Conservation (phyloP, 1,284 basidiomycete species). For the Apiotrichum sp. region DNA sequence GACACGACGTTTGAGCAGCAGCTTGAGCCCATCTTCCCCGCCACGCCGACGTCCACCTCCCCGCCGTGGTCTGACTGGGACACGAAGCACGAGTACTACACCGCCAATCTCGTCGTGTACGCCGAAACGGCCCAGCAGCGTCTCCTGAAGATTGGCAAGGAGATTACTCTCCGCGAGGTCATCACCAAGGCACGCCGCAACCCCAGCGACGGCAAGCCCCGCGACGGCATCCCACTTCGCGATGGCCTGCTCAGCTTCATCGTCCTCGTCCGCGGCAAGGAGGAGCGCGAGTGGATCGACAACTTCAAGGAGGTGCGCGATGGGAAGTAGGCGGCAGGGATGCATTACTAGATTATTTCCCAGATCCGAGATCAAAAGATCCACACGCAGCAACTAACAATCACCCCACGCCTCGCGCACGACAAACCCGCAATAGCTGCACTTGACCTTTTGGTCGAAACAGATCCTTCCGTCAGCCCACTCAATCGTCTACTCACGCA, state of each 20-base stretch:
- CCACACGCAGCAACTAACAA: too few relatives aligned
- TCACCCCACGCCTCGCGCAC: too few relatives aligned
- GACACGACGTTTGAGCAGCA: constrained; percentile 75
- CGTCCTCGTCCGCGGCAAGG: constrained; percentile 74
- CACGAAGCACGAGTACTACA: constrained; percentile 61
- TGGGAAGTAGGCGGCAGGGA: neutral
- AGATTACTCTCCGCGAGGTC: constrained; percentile 74
- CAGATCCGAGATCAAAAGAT: too few relatives aligned
- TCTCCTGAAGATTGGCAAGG: constrained; percentile 82
- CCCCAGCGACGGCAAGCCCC: constrained; percentile 52
- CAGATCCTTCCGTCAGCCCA: too few relatives aligned
- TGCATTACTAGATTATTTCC: too few relatives aligned
- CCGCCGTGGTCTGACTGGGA: constrained; percentile 69
- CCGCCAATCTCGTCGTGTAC: constrained; percentile 67
- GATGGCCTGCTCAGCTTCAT: constrained; percentile 82
- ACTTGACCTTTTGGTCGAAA: too few relatives aligned
- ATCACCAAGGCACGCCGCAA: constrained; percentile 55
- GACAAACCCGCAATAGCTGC: too few relatives aligned
- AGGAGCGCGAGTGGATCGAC: constrained; percentile 81
- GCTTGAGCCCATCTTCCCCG: constrained; percentile 73
- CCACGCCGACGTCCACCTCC: constrained; percentile 11
- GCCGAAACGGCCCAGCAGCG: constrained; percentile 69
- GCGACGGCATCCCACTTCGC: constrained; percentile 76
- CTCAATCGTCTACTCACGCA: too few relatives aligned
- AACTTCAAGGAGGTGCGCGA: constrained; percentile 61